Conservation (phyloP, 108 stramenopile genomes). For the Cyclotella choctawhatcheeana region DNA sequence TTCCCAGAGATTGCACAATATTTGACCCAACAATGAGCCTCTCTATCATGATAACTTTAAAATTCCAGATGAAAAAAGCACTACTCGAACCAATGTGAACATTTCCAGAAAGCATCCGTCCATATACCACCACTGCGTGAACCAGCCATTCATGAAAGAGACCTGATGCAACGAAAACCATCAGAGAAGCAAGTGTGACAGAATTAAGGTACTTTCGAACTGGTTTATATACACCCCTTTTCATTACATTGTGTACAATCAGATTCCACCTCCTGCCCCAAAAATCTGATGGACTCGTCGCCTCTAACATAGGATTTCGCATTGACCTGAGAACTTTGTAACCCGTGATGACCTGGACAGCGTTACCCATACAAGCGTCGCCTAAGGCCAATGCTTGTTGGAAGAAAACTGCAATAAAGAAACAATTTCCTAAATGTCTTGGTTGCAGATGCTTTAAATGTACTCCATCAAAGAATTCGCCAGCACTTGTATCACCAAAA, state of each 20-base stretch:
- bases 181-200: conserved; percentile 37
- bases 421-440: conserved; percentile 35
- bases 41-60: conserved; percentile 56
- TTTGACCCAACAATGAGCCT: conserved; percentile 26
- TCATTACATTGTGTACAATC: conserved; percentile 67
- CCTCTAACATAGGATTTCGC: conserved; percentile 54
- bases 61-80: conserved; percentile 76
- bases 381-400: conserved; percentile 34
- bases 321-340: conserved; percentile 21
- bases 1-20: conserved; percentile 22
- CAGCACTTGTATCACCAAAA: conserved; percentile 27
- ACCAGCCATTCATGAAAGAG: conserved; percentile 79
- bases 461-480: conserved; percentile 33
- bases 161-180: conserved; percentile 71
- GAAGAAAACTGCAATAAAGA: conserved; percentile 31
- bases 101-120: conserved; percentile 9
- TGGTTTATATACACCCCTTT: conserved; percentile 77
- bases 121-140: conserved; percentile 36
- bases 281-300: conserved; percentile 64
- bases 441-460: conserved; percentile 7
- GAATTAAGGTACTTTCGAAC: conserved; percentile 37
- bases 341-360: conserved; percentile 18
- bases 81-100: conserved; percentile 50
- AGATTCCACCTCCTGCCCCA: conserved; percentile 81
- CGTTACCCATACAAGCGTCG: conserved; percentile 1